Evolutionary conservation across 768 basidiomycete species (phyloP), one percentile per base, ranked within the genome.

Genomic region (Pisolithus sp.): DNA sequence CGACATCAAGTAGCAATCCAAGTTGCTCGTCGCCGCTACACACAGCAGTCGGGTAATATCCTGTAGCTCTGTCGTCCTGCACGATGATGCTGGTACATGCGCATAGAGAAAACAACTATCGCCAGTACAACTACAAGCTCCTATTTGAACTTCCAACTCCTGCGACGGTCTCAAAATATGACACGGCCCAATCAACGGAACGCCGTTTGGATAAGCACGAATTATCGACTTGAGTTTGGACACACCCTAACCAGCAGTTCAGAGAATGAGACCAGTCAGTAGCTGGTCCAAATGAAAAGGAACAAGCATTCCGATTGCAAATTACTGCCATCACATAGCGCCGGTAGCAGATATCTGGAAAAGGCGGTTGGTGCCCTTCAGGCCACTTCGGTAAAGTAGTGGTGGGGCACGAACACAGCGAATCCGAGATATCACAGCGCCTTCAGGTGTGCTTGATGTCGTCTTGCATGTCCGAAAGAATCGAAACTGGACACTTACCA

Each of bases 321-420:
- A 55, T 55, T 55, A 55, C 46, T n/a, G 15, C 54, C 46, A 34
- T 55, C 54, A 55, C 36, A 18, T 39, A 55, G 54, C 54, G 30
- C 21, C 28, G 34, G 20, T 20, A 18, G 24, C 23, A 40, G 42
- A 46, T 28, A 46, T 9, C 44, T 48, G 37, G 20, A 7, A 18
- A n/a, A n/a, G 34, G 54, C 52, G 52, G 54, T 53, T 55, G 41
- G 30, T 53, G 26, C 51, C 44, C 44, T 46, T 28, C 44, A 26
- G 24, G 28, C 44, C 44, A 31, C 13, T 15, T 15, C 2, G n/a
- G 44, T 30, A 6, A 40, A 21, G 24, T n/a, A n/a, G n/a, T 12
- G n/a, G 20, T 38, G 18, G 10, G 24, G 46, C 38, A 54, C 28
- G 52, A 55, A 55, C 54, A 53, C 54, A 44, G 52, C 54, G 13